A percentile compares a stretch with the other conserved stretches of the same genome.
phyloP scores from a whole-genome alignment of 352 stramenopile genomes.

The Globisporangium parvum region DNA sequence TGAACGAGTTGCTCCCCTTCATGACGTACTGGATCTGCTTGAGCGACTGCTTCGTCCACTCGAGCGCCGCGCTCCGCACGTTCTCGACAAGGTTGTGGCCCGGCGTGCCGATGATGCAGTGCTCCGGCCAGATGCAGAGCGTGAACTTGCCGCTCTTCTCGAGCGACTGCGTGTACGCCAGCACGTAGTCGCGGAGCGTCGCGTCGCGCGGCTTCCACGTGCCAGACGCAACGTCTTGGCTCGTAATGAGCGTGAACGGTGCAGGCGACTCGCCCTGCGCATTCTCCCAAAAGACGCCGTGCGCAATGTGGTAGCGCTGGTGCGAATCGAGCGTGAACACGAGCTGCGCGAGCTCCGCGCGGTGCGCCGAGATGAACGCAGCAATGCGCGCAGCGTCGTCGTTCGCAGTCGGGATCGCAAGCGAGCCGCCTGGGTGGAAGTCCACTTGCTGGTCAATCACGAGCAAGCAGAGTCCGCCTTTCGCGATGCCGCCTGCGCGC shows the following conservation, averaged over 20 bases:
- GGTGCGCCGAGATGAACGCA: constrained; percentile 75
- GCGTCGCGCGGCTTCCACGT: constrained; percentile 58
- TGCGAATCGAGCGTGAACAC: constrained; percentile 96
- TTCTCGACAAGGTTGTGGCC: constrained; percentile 87
- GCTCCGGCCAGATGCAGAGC: constrained; percentile 96
- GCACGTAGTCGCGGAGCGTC: constrained; percentile 74
- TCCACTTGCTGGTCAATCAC: constrained; percentile 95
- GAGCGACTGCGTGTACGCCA: constrained; percentile 88
- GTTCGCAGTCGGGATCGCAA: constrained; percentile 92
- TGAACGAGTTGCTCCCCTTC: constrained; percentile 94
- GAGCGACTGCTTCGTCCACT: constrained; percentile 72
- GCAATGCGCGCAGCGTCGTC: constrained; percentile 89
- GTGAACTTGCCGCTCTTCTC: constrained; percentile 87
- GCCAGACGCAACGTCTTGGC: constrained; percentile 58
- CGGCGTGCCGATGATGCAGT: constrained; percentile 92
- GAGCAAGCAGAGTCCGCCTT: constrained; percentile 74
- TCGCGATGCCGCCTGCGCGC: constrained; percentile 24
- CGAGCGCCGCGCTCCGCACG: constrained; percentile 78
- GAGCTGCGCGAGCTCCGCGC: constrained; percentile 64
- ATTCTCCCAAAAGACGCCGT: constrained; percentile 92
- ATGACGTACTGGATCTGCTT: constrained; percentile 84
- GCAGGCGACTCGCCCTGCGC: constrained; percentile 50
- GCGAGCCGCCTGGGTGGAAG: constrained; percentile 93
- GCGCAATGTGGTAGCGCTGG: constrained; percentile 93
- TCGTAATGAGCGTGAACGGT: constrained; percentile 92